A percentile compares a stretch with the other conserved stretches of the same genome.
Conservation (phyloP, 2,329 filamentous ascomycete genomes). For the Pyricularia sp. region DNA sequence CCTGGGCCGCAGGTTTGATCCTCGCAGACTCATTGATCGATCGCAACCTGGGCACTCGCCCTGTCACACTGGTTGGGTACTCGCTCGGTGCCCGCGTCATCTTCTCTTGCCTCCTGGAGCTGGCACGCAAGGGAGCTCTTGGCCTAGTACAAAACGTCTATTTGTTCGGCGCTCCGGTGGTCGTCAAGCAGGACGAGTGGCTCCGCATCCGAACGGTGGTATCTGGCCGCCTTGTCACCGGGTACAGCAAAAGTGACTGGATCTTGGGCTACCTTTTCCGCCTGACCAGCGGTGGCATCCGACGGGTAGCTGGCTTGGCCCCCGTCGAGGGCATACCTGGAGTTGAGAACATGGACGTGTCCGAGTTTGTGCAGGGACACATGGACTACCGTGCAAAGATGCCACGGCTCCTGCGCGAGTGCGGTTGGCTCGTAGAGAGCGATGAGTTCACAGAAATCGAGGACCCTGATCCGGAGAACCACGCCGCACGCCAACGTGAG, state of each 20-base stretch:
- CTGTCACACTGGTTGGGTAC: constrained; percentile 89
- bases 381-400: constrained; percentile 96
- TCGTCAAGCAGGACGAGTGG: constrained; percentile 87
- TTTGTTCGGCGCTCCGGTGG: constrained; percentile 84
- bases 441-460: constrained; percentile 96
- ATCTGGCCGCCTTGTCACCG: constrained; percentile 88
- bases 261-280: constrained; percentile 95
- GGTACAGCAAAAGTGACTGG: constrained; percentile 93
- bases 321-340: constrained; percentile 67
- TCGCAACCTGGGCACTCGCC: constrained; percentile 80
- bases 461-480: constrained; percentile 92
- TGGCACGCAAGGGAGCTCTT: constrained; percentile 72
- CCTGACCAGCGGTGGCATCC: constrained; percentile 84
- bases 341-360: constrained; percentile 84
- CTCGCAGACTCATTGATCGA: constrained; percentile 90
- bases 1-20: constrained; percentile 80
- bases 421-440: constrained; percentile 84
- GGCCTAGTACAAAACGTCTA: constrained; percentile 93
- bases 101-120: constrained; percentile 80
- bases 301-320: constrained; percentile 75
- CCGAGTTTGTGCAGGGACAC: constrained; percentile 76
- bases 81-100: constrained; percentile 89
- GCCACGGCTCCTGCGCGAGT: constrained; percentile 76
- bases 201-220: constrained; percentile 73
- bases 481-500: constrained; percentile 77